Percentiles rank a stretch among this genome's conserved stretches.
Conservation (phyloP, 352 stramenopile species). For the Globisporangium paroecandrum region DNA sequence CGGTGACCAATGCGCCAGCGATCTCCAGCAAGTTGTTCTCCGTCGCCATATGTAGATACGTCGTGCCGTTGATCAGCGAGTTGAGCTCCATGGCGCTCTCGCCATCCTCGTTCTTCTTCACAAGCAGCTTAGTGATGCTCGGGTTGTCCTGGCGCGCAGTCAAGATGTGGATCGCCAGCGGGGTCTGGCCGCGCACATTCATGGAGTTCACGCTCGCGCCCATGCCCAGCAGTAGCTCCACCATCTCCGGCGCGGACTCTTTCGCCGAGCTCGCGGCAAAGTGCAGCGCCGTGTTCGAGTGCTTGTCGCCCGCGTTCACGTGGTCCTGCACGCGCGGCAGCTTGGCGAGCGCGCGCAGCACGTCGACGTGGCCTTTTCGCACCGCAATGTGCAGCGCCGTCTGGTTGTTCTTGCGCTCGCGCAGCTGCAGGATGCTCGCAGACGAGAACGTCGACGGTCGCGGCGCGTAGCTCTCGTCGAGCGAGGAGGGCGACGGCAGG, state of each 20-base stretch:
- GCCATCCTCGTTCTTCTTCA: constrained; percentile 25
- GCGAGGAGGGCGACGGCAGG: constrained; percentile 24
- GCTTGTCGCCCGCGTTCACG: constrained; percentile 72
- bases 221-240: constrained; percentile 64
- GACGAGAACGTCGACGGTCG: constrained; percentile 28
- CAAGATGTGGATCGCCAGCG: constrained; percentile 81
- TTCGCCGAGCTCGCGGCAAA: constrained; percentile 68
- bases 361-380: constrained; percentile 81
- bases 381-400: constrained; percentile 81
- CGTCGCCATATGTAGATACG: constrained; percentile 83
- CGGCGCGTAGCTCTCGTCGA: constrained; percentile 32
- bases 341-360: constrained; percentile 73
- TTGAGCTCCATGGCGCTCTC: constrained; percentile 38
- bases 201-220: constrained; percentile 57
- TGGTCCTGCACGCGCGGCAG: constrained; percentile 67
- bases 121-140: constrained; percentile 52
- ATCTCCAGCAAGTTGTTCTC: constrained; percentile 68
- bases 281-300: constrained; percentile 80
- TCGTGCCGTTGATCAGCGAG: constrained; percentile 68
- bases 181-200: constrained; percentile 81
- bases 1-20: constrained; percentile 56
- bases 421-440: constrained; percentile 68
- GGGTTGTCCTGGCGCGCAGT: constrained; percentile 61
- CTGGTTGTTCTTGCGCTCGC: constrained; percentile 83
- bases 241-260: constrained; percentile 55